Conservation (phyloP, 2,329 filamentous ascomycete genomes). For the Chrysosporium keratinophilum region DNA sequence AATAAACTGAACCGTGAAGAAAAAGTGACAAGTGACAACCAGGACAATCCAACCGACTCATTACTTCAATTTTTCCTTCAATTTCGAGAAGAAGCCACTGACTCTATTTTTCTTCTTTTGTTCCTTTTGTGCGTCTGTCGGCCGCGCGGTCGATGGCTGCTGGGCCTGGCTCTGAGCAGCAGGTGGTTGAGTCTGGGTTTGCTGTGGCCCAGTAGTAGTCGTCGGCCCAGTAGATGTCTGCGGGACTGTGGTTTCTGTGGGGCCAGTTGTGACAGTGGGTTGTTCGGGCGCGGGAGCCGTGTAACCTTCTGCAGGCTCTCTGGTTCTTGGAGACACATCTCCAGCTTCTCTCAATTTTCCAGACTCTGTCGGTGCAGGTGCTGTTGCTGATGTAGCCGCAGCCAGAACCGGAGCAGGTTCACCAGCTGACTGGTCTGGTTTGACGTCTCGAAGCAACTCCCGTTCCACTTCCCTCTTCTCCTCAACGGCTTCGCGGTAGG, state of each 20-base stretch:
- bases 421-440: conserved; percentile 28
- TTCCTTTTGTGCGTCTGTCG: conserved; percentile 29
- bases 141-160: conserved; percentile 15
- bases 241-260: conserved; percentile 17
- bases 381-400: conserved; percentile 31
- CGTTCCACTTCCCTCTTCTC: conserved; percentile 67
- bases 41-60: background rate
- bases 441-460: conserved; percentile 53
- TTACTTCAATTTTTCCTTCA: conserved; percentile 46
- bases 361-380: conserved; percentile 24
- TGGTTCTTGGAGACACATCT: conserved; percentile 19
- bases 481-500: conserved; percentile 55
- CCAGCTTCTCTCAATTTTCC: conserved; percentile 13
- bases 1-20: too few species aligned
- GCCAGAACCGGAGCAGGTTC: conserved; percentile 30
- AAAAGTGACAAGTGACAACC: background rate
- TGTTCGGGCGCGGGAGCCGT: conserved; percentile 15
- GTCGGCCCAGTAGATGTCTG: background rate
- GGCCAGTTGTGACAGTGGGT: conserved; percentile 1
- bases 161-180: conserved; percentile 15
- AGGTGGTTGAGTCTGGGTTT: conserved; percentile 17
- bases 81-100: conserved; percentile 49
- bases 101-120: conserved; percentile 59
- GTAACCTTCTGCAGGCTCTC: conserved; percentile 20
- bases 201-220: conserved; percentile 9